A percentile compares a stretch with the other conserved stretches of the same genome.
These are phyloP conservation scores for Ceratocystis alfenasii DNA, from an alignment of 2,329 filamentous ascomycete genomes.

Conservation along the genomic window DNA sequence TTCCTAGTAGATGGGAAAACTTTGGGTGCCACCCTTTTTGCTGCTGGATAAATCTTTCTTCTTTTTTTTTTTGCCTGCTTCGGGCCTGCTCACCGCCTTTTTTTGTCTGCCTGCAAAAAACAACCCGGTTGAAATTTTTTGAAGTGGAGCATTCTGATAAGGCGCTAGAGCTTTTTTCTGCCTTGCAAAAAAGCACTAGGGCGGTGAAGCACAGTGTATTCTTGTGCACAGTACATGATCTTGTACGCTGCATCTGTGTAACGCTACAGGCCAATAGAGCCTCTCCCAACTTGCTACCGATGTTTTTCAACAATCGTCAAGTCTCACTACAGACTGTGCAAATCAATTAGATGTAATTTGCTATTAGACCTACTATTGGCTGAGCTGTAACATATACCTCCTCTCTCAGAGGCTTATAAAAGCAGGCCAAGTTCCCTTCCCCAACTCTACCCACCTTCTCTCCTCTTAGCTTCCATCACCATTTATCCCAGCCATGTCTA, in stretches of 20 bases:
- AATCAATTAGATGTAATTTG: too few species aligned
- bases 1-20: slow-evolving; percentile 5
- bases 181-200: not conserved
- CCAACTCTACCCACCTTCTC: not conserved
- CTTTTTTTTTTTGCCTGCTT: not conserved
- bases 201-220: not conserved
- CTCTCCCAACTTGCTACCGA: too few species aligned
- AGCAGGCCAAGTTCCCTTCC: not conserved
- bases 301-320: too few species aligned
- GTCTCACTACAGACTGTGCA: too few species aligned
- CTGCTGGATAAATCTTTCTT: slow-evolving; percentile 4
- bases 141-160: slow-evolving; percentile 17
- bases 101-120: slow-evolving; percentile 18
- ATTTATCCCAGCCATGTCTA: not conserved
- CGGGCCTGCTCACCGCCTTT: slow-evolving; percentile 22
- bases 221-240: not conserved
- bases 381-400: too few species aligned
- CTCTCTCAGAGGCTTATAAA: not conserved
- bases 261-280: not conserved
- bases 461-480: too few species aligned
- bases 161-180: slow-evolving; percentile 19
- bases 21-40: not conserved
- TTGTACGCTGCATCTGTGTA: not conserved
- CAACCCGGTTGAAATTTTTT: slow-evolving; percentile 16
- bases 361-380: too few species aligned